phyloP scores from a whole-genome alignment of 139 green algal genomes.

The Tetraselmis chui region DNA sequence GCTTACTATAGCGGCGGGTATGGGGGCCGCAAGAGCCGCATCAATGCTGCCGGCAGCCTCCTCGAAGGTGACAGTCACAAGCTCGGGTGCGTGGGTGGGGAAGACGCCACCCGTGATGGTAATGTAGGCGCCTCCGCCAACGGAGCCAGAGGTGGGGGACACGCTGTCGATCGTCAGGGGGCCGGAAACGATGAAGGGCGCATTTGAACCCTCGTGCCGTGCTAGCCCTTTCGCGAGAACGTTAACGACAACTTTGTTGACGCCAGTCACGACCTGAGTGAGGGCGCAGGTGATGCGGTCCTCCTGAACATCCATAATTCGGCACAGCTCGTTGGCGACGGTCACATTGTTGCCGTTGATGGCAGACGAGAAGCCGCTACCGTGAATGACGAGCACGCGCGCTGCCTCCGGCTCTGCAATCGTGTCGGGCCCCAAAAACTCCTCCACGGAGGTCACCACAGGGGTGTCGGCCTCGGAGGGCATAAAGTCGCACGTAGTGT shows the following conservation, averaged over 20 bases:
- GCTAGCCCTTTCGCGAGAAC: not conserved
- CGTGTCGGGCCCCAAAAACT: not conserved
- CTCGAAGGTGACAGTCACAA: not conserved
- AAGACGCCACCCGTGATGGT: not conserved
- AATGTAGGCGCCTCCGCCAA: not conserved
- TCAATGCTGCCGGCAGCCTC: not conserved
- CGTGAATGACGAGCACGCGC: not conserved
- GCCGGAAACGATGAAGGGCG: not conserved
- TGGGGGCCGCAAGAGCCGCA: not conserved
- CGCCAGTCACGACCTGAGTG: not conserved
- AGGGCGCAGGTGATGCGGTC: not conserved
- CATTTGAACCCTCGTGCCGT: not conserved
- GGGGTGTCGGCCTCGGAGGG: not conserved
- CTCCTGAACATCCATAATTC: not conserved
- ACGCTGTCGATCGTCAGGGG: not conserved
- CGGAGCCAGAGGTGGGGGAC: not conserved
- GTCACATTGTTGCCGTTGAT: not conserved
- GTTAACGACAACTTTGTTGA: not conserved
- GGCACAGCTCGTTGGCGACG: not conserved
- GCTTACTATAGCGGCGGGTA: too few relatives aligned
- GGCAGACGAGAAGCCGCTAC: not conserved
- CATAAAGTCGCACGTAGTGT: not conserved
- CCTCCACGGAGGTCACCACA: not conserved
- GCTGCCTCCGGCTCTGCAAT: not conserved
- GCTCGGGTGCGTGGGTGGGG: not conserved